Base-by-base conservation (phyloP, 805 yeast genomes). In the Candida coquimbonensis region DNA sequence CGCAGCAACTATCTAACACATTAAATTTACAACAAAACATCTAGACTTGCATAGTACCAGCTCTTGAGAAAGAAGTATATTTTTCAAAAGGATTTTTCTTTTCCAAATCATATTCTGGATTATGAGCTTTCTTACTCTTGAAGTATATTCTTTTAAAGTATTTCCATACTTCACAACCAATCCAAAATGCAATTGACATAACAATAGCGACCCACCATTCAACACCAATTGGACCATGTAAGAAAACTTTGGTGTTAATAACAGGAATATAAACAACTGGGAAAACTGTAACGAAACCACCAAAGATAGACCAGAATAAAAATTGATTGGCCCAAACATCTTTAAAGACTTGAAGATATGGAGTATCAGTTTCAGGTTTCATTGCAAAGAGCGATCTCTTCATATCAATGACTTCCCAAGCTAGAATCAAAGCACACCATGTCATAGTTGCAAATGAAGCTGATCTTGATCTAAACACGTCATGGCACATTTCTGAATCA, bases 221-320 rank as follows among this genome's bases (percentile, higher is more conserved):
- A 65, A 78, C 80, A 9, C 81, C 75, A 51, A 87, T 85, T 8
- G 81, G 78, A 29, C 63, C 69, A 63, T 87, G 96, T 54, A 81
- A 68, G 61, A 87, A 87, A 9, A 87, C 95, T 50, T 75, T 74
- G 39, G 72, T 67, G 63, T 87, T 87, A 59, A 87, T 86, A n/a
- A 84, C 95, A 7, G 96, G 96, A 52, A 87, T 87, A 64, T 87
- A 87, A 35, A 87, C 78, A 17, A 86, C 83, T 38, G 95, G 95
- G 75, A 87, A 81, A 5, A 84, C 81, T 3, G 87, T 73, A 13
- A 75, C 63, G 50, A 83, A 76, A 2, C 93, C 96, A 43, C 76
- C 67, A 33, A 83, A 60, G 39, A 87, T 77, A 1, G 95, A 85
- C 89, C 90, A 86, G 69, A 87, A 83, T 57, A 87, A 69, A 52